These are phyloP conservation scores for Coniochaeta prunicola DNA, from an alignment of 2,329 filamentous ascomycete species.

Conservation along the genomic window DNA sequence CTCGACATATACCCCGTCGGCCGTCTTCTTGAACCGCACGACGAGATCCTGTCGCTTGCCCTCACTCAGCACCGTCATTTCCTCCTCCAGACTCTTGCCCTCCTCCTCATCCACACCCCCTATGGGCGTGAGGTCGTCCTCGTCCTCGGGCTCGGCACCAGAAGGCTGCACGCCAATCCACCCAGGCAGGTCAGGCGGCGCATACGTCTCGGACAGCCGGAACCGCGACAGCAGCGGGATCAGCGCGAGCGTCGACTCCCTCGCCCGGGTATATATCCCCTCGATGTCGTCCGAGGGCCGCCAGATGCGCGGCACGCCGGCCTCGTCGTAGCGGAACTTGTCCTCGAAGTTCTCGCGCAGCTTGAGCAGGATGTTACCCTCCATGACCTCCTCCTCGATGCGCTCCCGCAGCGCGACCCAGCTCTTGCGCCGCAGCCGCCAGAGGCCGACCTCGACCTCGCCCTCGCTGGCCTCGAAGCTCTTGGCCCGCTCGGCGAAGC, in stretches of 20 bases:
- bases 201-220: constrained; percentile 65
- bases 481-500: constrained; percentile 81
- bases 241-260: constrained; percentile 84
- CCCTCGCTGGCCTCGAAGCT: constrained; percentile 90
- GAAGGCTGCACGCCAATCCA: constrained; percentile 77
- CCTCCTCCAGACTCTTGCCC: constrained; percentile 88
- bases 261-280: constrained; percentile 83
- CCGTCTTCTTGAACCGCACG: constrained; percentile 95
- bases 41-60: constrained; percentile 85
- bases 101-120: constrained; percentile 93
- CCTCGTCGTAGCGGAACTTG: constrained; percentile 96
- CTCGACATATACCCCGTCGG: constrained; percentile 95
- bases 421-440: constrained; percentile 87
- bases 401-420: constrained; percentile 86
- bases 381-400: constrained; percentile 96
- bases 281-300: constrained; percentile 95
- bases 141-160: constrained; percentile 71
- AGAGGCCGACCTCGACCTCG: constrained; percentile 87
- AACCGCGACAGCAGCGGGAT: constrained; percentile 87
- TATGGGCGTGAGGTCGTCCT: constrained; percentile 83
- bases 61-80: constrained; percentile 91
- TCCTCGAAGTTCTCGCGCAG: constrained; percentile 98
- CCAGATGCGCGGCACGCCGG: constrained; percentile 93
- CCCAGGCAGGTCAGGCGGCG: constrained; percentile 70
- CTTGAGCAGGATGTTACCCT: constrained; percentile 92